Percentiles rank a stretch among this genome's conserved stretches.
These are phyloP conservation scores for Taphrina pruni DNA, from an alignment of 1,139 yeast genomes.

Conservation along the genomic window DNA sequence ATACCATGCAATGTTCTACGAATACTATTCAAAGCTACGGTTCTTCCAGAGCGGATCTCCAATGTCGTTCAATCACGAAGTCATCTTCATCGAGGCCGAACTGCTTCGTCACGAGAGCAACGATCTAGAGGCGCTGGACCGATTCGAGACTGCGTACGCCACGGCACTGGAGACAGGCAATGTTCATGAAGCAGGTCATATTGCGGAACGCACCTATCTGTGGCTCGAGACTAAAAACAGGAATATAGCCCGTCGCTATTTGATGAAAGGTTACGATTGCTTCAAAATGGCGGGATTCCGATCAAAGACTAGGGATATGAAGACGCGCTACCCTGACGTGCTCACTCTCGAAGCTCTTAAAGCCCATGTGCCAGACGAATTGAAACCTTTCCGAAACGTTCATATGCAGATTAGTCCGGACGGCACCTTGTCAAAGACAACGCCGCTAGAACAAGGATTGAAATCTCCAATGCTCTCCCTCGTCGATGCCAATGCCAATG, in stretches of 20 bases:
- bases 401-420: slow-evolving; percentile 32
- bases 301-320: slow-evolving; percentile 22
- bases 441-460: slow-evolving; percentile 7
- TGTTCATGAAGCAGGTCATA: slow-evolving; percentile 37
- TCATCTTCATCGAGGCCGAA: slow-evolving; percentile 37
- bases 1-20: slow-evolving; percentile 21
- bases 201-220: slow-evolving; percentile 26
- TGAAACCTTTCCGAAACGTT: slow-evolving; percentile 27
- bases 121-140: slow-evolving; percentile 34
- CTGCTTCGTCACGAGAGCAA: slow-evolving; percentile 16
- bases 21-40: slow-evolving; percentile 3
- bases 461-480: neutral
- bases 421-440: slow-evolving; percentile 28
- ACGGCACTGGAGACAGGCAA: slow-evolving; percentile 25
- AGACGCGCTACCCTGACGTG: slow-evolving; percentile 21
- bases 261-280: slow-evolving; percentile 16
- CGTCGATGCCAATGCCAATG: neutral
- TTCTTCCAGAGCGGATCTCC: slow-evolving; percentile 12
- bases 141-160: slow-evolving; percentile 30
- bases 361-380: neutral
- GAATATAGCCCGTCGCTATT: slow-evolving; percentile 11
- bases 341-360: neutral
- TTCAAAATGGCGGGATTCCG: slow-evolving; percentile 25
- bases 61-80: slow-evolving; percentile 25
- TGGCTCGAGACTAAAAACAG: slow-evolving; percentile 30